Evolutionary conservation across 2,329 filamentous ascomycete species (phyloP), one percentile per base, ranked within the genome.

Genomic region (Sarocladiaceae sp.): DNA sequence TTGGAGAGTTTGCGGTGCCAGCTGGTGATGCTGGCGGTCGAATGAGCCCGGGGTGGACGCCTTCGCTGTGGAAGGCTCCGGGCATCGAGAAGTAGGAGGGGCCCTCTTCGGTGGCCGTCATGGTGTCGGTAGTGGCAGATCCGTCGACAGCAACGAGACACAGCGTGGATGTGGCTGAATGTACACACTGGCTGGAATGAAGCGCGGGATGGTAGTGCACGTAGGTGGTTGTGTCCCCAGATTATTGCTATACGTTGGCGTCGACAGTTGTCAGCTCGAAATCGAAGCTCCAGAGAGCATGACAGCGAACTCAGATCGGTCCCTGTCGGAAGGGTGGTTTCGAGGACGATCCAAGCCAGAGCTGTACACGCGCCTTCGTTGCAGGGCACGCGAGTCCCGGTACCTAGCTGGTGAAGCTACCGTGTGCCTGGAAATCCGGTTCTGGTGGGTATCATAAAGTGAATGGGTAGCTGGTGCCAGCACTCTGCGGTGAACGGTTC

Each of bases 41-140:
- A 55, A 77, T 77, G 28, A 78, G 64, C 50, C 73, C 72, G 6
- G 74, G 69, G 56, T 76, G 72, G 29, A 73, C 62, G 59, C 67
- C 64, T 36, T 69, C 66, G 47, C 59, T 55, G 55, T 67, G 63
- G 44, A 68, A 68, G 50, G 63, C 57, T 36, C 66, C 66, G 15
- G 66, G 66, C 64, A 70, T 67, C 52, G 65, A 66, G 58, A 69
- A 67, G 55, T 50, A 50, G 25, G 47, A 50, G 4, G 29, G 25
- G 12, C 11, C 12, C 22, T 62, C 59, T 18, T 64, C 58, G 18
- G 62, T 58, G 42, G 64, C 58, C 1, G 63, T 59, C 64, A 67
- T 62, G 37, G 56, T 50, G 53, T 22, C 37, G 37, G 7, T 22
- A 22, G 25, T 31, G 18, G 44, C 22, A 7, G 4, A 22, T 18